Percentiles rank a stretch among this genome's conserved stretches.
Evolutionary conservation across 164 flowering plant genomes (phyloP).

Genomic region (Berberis vulgaris): DNA sequence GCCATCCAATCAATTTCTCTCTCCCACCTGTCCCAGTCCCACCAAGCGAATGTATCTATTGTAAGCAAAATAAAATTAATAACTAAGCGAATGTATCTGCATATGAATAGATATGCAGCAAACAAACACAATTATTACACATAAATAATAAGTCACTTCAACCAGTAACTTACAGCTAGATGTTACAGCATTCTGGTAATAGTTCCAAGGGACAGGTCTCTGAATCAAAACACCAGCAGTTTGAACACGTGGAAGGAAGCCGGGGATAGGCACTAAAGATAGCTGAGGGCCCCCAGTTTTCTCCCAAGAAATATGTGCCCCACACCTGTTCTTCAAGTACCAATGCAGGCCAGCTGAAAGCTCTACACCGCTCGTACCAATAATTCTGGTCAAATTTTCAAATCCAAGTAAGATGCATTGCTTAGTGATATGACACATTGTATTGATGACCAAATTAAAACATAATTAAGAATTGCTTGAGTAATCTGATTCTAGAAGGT

Average conservation of each 20-base stretch:
- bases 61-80: slow-evolving; percentile 7
- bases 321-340: slow-evolving; percentile 70
- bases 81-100: too few species aligned
- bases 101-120: too few species aligned
- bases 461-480: not conserved
- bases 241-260: slow-evolving; percentile 47
- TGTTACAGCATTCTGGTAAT: slow-evolving; percentile 84
- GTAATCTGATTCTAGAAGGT: too few species aligned
- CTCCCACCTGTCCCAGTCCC: slow-evolving; percentile 88
- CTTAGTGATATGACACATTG: not conserved
- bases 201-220: slow-evolving; percentile 70
- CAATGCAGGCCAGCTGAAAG: slow-evolving; percentile 66
- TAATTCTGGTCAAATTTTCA: slow-evolving; percentile 26
- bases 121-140: too few species aligned
- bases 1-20: slow-evolving; percentile 93
- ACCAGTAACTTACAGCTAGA: slow-evolving; percentile 59
- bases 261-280: slow-evolving; percentile 46
- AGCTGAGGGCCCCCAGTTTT: slow-evolving; percentile 75
- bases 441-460: not conserved
- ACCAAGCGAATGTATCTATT: slow-evolving; percentile 73
- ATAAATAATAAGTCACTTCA: not conserved
- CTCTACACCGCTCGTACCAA: slow-evolving; percentile 62
- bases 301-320: slow-evolving; percentile 72
- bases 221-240: slow-evolving; percentile 38
- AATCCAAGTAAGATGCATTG: not conserved